Evolutionary conservation across 1,139 yeast genomes (phyloP), one percentile per base, ranked within the genome.

Genomic region (Candida albicans): DNA sequence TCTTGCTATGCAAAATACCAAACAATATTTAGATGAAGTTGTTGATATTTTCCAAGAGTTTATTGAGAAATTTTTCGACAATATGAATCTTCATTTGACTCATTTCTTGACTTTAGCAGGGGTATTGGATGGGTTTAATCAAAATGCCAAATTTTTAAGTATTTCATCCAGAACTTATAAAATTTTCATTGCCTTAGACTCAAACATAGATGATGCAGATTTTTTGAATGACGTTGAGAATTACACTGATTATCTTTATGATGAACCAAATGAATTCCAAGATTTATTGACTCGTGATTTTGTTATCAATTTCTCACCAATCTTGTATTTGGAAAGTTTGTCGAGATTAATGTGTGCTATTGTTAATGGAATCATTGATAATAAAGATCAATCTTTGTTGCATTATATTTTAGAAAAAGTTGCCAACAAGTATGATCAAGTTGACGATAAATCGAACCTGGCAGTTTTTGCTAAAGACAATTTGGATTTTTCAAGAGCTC

Each of bases 31-130:
- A 41, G 64, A 57, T 28, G 57, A 55, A 24, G 66, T 66, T 2
- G 49, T 67, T 37, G 62, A 63, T 8, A 53, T 67, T n/a, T 64
- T 71, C 33, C 61, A 60, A 39, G 56, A 58, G 31, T 61, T 65
- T 53, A 55, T 62, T 51, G 59, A 56, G 25, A 47, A 46, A 22
- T 54, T 65, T 41, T 62, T 68, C 54, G 44, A 45, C 37, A 44
- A 50, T 47, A 50, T 52, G n/a, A 41, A 49, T 13, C 57, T 54
- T 37, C 67, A 64, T 35, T 52, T 73, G 14, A 57, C 73, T 14
- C 62, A 70, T 40, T 77, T 73, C 52, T 70, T 75, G 41, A 62
- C 80, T 1, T 52, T 78, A 1, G 58, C 73, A 34, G 84, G 84
- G 0, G 64, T 69, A 31, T 53, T 79, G 41, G 68, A 68, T 32